Evolutionary conservation across 2,329 filamentous ascomycete species (phyloP), one percentile per base, ranked within the genome.

Genomic region (Myriosclerotinia scirpicola): DNA sequence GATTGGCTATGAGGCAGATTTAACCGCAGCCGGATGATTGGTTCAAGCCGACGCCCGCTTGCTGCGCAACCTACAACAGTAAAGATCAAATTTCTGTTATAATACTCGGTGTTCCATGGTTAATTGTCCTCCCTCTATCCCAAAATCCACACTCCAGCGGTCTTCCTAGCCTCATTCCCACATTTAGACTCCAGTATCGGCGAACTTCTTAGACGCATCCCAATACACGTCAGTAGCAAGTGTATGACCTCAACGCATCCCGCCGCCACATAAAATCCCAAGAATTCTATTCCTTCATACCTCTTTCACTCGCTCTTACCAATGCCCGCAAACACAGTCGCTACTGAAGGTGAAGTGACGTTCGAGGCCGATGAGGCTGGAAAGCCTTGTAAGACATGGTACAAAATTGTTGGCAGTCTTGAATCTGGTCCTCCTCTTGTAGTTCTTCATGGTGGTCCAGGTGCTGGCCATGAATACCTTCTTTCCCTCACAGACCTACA

Each of bases 361-460:
- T 80, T 80, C 71, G 67, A 70, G 6, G 71, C 77, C 38, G 70
- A 76, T 12, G 59, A 65, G 17, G 76, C 77, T 34, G 75, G 75
- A n/a, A 72, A 77, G 44, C 70, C 75, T 22, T 77, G 76, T 54
- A 71, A 77, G 61, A 81, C 79, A n/a, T 77, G 74, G 72, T 81
- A 80, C 71, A 73, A 75, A 55, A 68, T 80, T 34, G 76, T 76
- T 69, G 79, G 80, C 42, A 70, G 77, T 59, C 69, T 79, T 26
- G 46, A 59, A 17, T 48, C 42, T 9, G 44, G 44, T 11, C n/a
- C 56, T 30, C 62, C 62, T 7, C 52, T 64, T 17, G 34, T 64
- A 40, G 73, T 71, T 56, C 71, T 80, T 20, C 81, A 82, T 71
- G 81, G 81, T 62, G 81, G 81, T 2, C 80, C 81, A 1, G 82